A percentile compares a stretch with the other conserved stretches of the same genome.
Conservation (phyloP, 441 rosid genomes). For the Aleurites moluccanus region DNA sequence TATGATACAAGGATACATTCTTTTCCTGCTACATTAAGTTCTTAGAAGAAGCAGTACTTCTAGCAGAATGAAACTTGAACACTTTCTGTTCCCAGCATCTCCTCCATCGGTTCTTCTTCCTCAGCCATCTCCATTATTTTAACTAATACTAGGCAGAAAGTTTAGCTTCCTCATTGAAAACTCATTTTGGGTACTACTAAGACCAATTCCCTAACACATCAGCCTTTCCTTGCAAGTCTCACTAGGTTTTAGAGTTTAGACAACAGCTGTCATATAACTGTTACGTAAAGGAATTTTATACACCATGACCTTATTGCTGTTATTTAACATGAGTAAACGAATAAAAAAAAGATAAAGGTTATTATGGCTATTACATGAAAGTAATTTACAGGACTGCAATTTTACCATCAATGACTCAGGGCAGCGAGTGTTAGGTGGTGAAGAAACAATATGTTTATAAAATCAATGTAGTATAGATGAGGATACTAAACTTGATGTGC, state of each 20-base stretch:
- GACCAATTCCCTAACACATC: not conserved
- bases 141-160: not conserved
- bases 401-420: not conserved
- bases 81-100: not conserved
- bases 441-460: not conserved
- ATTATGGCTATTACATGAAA: not conserved
- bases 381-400: not conserved
- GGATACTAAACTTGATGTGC: not conserved
- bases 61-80: not conserved
- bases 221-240: not conserved
- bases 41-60: not conserved
- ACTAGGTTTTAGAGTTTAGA: not conserved
- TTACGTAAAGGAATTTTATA: not conserved
- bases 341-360: not conserved
- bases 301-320: not conserved
- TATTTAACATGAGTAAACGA: not conserved
- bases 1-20: not conserved
- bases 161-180: not conserved
- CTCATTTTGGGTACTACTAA: not conserved
- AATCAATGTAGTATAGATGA: not conserved
- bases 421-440: not conserved
- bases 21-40: constrained; percentile 2
- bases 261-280: not conserved
- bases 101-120: not conserved
- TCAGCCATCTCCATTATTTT: not conserved